Percentiles rank a stretch among this genome's conserved stretches.
phyloP scores from a whole-genome alignment of 441 rosid genomes.

The Croton setiger region DNA sequence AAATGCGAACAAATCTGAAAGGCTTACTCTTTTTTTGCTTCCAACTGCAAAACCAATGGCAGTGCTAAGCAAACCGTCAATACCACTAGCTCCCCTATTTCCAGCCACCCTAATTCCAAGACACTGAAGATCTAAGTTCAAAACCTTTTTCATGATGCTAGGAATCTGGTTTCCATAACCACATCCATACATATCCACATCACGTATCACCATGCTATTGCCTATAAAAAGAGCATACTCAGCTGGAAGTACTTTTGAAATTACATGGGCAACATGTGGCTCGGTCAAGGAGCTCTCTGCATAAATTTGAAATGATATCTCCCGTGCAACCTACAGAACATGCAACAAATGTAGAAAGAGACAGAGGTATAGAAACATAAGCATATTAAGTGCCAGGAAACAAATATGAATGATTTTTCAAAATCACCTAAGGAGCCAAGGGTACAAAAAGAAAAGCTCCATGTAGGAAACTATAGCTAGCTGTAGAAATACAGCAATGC shows the following conservation, averaged over 20 bases:
- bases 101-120: conserved; percentile 74
- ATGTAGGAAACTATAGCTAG: conserved; percentile 14
- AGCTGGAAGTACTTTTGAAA: conserved; percentile 57
- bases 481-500: background rate
- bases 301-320: conserved; percentile 64
- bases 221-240: conserved; percentile 83
- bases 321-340: conserved; percentile 61
- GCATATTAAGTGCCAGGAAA: conserved; percentile 4
- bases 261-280: conserved; percentile 71
- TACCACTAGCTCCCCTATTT: conserved; percentile 99
- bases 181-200: conserved; percentile 85
- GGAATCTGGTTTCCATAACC: conserved; percentile 33
- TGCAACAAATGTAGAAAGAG: conserved; percentile 15
- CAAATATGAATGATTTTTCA: conserved; percentile 5
- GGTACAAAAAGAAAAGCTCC: background rate
- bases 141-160: conserved; percentile 37
- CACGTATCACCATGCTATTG: conserved; percentile 97
- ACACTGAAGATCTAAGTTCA: conserved; percentile 45
- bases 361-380: background rate
- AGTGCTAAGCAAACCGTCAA: conserved; percentile 95
- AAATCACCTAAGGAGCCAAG: background rate
- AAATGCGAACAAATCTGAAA: background rate
- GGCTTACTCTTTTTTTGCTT: conserved; percentile 69
- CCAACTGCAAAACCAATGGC: conserved; percentile 94
- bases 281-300: conserved; percentile 65